Percentiles rank a stretch among this genome's conserved stretches.
phyloP scores from a whole-genome alignment of 2,329 filamentous ascomycete species.

The Paecilomyces dactylethromorphus region DNA sequence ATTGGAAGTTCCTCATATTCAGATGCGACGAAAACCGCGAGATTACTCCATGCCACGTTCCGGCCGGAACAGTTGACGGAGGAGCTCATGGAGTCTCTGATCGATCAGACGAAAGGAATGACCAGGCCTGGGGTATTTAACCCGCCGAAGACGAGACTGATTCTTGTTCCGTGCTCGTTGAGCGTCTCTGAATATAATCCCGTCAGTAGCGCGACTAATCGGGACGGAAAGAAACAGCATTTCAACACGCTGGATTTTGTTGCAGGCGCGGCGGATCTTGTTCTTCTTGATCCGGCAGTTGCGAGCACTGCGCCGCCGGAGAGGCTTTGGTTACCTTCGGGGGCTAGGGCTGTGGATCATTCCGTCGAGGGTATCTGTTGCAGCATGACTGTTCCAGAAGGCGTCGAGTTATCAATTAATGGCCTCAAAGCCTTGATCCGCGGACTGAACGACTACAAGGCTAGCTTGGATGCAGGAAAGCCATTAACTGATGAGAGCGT shows the following conservation, averaged over 20 bases:
- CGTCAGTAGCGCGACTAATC: conserved; percentile 3
- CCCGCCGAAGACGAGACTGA: background rate
- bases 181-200: conserved; percentile 1
- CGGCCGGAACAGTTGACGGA: background rate
- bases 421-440: background rate
- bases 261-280: background rate
- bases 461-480: background rate
- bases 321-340: conserved; percentile 1
- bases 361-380: conserved; percentile 2
- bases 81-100: conserved; percentile 1
- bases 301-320: conserved; percentile 1
- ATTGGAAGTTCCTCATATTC: conserved; percentile 2
- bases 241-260: background rate
- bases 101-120: conserved; percentile 1
- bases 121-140: background rate
- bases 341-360: conserved; percentile 2
- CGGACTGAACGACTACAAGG: background rate
- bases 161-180: background rate
- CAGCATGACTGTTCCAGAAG: background rate
- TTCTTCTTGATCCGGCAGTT: conserved; percentile 1
- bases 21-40: conserved; percentile 2
- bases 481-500: background rate
- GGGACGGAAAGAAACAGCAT: conserved; percentile 2
- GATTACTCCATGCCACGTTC: conserved; percentile 1
- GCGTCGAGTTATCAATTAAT: background rate